Evolutionary conservation across 306 rosid genomes (phyloP), one percentile per base, ranked within the genome.

Genomic region (Ceratonia siliqua): DNA sequence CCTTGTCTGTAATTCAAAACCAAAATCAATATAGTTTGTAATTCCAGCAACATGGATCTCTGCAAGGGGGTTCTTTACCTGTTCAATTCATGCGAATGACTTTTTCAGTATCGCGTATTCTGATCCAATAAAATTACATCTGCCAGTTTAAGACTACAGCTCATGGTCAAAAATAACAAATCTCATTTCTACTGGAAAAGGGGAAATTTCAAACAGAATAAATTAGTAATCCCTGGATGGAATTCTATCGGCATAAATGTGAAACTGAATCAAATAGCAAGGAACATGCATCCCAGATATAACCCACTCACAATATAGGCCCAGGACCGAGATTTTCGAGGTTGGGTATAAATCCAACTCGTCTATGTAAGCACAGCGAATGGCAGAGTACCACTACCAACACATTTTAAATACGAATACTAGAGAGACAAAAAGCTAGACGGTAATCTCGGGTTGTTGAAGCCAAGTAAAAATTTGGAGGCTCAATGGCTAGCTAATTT

Each of bases 11-110:
- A 93, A 81, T 82, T 91, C 96, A 75, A 90, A 93, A 76, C 98
- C 98, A 79, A 93, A 91, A 82, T 93, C 98, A 39, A 89, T 91
- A 56, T 91, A 93, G 79, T 91, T 93, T 1, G 97, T 93, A 78
- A 93, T 93, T 72, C 97, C 97, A 84, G 89, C 93, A 20, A 91
- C 72, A 68, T 74, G 82, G 78, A 79, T 72, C 83, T 81, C 87
- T 86, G 91, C 97, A 39, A 86, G 75, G 62, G 97, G 96, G 68
- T 93, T 89, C 80, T 86, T 83, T 86, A 93, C 97, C 98, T 93
- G 84, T 78, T 80, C 77, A 70, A 75, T 83, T 70, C 28, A 79
- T 80, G 70, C 62, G 75, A 66, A 59, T 57, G 75, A 48, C 38
- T 69, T 73, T 32, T 70, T 74, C 70, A 76, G 70, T 73, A 62